These are phyloP conservation scores for Candida maltosa DNA, from an alignment of 805 yeast genomes.

Conservation along the genomic window DNA sequence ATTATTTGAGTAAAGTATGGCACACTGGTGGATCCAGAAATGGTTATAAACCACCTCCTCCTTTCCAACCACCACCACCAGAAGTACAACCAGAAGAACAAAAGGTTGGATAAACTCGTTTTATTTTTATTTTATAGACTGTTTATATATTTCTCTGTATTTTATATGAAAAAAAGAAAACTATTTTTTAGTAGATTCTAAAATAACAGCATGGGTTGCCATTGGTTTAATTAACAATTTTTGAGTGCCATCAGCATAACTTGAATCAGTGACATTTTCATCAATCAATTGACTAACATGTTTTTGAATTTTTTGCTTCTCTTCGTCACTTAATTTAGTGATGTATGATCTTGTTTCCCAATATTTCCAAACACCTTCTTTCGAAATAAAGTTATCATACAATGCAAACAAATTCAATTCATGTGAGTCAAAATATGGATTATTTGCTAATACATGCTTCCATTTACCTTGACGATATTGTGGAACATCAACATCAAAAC, in stretches of 20 bases:
- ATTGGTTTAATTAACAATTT: constrained; percentile 19
- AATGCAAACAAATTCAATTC: constrained; percentile 32
- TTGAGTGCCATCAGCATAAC: constrained; percentile 11
- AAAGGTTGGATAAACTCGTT: neutral
- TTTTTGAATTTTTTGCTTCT: constrained; percentile 28
- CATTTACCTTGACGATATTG: constrained; percentile 52
- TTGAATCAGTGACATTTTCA: constrained; percentile 12
- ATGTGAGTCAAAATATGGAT: constrained; percentile 29
- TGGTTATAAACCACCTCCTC: neutral
- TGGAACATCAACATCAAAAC: constrained; percentile 46
- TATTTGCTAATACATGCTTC: constrained; percentile 34
- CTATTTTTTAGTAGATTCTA: neutral
- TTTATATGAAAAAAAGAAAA: neutral
- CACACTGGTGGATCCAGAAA: constrained; percentile 11
- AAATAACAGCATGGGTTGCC: constrained; percentile 21
- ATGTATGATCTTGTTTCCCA: constrained; percentile 58
- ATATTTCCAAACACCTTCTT: constrained; percentile 40
- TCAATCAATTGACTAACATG: constrained; percentile 27
- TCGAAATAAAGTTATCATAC: constrained; percentile 25
- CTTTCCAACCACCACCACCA: constrained; percentile 1
- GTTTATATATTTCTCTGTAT: too few species aligned
- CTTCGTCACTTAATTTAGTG: constrained; percentile 38
- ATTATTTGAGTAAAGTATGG: constrained; percentile 37
- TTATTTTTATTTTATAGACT: too few species aligned
- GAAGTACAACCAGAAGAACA: neutral